Base-by-base conservation (phyloP, 2,329 filamentous ascomycete genomes). In the Fusarium sp. region DNA sequence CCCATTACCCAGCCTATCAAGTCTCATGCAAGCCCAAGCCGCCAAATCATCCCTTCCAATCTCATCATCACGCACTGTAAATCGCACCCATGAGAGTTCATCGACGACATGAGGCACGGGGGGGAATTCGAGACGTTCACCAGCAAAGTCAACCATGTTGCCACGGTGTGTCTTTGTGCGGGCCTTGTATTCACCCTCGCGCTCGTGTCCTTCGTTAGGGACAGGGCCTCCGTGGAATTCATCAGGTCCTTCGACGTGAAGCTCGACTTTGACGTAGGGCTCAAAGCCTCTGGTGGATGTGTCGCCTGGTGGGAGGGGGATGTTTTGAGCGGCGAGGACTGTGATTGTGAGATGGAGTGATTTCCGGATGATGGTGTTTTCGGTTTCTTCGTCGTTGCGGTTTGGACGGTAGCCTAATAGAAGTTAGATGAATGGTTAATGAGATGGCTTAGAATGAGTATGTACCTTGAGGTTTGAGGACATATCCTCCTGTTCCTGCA, bases 51-150 rank as follows among this genome's bases (percentile, higher is more conserved):
- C 95, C 71, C 89, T 88, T 8, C 92, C 91, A 74, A 95, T 89
- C 81, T 96, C 93, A 75, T 97, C 93, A 80, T 98, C 94, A 82
- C 95, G 93, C 75, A 98, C 87, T 77, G 97, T 94, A 85, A 98
- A 94, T 78, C 93, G 87, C 61, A 94, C 86, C 84, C 95, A 95
- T 36, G 90, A 90, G 70, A 95, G 84, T 78, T 92, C 89, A 59
- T 93, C 90, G 14, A 93, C 87, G 3, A 94, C 85, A 14, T 89
- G 87, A 3, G 83, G 81, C 36, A 90, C 83, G 1, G 81, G 81
- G 26, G 85, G 83, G 74, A 94, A 94, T 38, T 85, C 82, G 20
- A 94, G 81, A 60, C 82, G 83, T 79, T 92, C 88, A 4, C 85
- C 85, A 44, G 81, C 83, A 73, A 93, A 93, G 78, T 94, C 91